Conservation (phyloP, 169 alveolate species). For the Eimeria falciformis region DNA sequence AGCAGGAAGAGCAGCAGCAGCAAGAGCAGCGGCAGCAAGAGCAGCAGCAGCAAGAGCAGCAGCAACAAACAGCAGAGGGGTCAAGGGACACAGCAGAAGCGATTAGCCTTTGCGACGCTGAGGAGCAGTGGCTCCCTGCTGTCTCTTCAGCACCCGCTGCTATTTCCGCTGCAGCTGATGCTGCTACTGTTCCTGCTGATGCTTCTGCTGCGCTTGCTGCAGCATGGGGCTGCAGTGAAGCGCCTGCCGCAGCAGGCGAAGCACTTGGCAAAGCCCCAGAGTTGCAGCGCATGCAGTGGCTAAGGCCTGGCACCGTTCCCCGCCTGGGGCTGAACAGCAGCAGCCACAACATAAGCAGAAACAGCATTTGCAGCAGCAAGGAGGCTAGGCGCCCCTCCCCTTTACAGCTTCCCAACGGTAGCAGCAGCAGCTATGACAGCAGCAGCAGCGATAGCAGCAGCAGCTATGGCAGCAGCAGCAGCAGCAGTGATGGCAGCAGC, state of each 20-base stretch:
- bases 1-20: too few relatives aligned
- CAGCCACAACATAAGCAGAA: too few relatives aligned
- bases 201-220: slow-evolving; percentile 15
- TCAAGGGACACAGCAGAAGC: background rate
- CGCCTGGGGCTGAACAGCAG: slow-evolving; percentile 2
- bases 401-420: too few relatives aligned
- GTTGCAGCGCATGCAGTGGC: background rate
- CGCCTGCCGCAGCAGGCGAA: background rate
- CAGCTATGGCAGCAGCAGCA: slow-evolving; percentile 1
- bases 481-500: background rate
- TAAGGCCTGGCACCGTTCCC: background rate
- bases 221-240: slow-evolving; percentile 25
- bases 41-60: slow-evolving; percentile 53
- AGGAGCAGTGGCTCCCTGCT: background rate
- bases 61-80: slow-evolving; percentile 4
- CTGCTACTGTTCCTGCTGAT: background rate
- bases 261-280: background rate
- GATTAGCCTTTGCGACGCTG: background rate
- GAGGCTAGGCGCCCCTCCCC: background rate
- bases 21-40: too few relatives aligned
- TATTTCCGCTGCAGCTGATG: background rate
- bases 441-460: slow-evolving; percentile 39
- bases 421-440: slow-evolving; percentile 20
- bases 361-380: background rate
- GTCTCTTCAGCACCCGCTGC: background rate